phyloP scores from a whole-genome alignment of 2,329 filamentous ascomycete genomes.

The Arthrinium puccinioides region DNA sequence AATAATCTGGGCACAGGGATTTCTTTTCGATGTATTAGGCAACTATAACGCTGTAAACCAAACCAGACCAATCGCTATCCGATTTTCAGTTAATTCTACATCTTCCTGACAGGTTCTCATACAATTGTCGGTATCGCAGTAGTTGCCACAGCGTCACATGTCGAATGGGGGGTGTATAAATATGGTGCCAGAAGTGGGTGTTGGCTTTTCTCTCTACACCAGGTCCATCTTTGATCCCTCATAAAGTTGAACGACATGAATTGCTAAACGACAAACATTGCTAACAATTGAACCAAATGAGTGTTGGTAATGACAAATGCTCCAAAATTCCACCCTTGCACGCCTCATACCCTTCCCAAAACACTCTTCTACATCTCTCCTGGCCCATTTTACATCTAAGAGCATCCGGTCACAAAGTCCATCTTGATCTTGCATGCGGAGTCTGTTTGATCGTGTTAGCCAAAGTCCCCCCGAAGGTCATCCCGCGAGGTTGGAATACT shows the following conservation, averaged over 20 bases:
- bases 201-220: background rate
- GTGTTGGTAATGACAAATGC: background rate
- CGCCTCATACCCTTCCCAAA: background rate
- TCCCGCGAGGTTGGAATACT: background rate
- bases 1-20: no score
- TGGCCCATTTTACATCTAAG: background rate
- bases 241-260: no score
- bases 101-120: no score
- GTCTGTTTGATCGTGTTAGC: background rate
- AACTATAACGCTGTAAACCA: no score
- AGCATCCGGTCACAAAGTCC: background rate
- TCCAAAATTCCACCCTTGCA: background rate
- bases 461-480: background rate
- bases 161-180: background rate
- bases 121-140: no score
- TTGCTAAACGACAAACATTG: no score
- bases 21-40: no score
- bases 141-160: background rate
- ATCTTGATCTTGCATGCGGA: conserved; percentile 1
- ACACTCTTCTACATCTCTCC: background rate
- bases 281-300: background rate
- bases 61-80: background rate
- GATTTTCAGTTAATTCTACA: background rate
- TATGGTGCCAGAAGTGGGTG: background rate
- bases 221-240: background rate